These are phyloP conservation scores for Ogataea pini DNA, from an alignment of 805 yeast genomes.

Conservation along the genomic window DNA sequence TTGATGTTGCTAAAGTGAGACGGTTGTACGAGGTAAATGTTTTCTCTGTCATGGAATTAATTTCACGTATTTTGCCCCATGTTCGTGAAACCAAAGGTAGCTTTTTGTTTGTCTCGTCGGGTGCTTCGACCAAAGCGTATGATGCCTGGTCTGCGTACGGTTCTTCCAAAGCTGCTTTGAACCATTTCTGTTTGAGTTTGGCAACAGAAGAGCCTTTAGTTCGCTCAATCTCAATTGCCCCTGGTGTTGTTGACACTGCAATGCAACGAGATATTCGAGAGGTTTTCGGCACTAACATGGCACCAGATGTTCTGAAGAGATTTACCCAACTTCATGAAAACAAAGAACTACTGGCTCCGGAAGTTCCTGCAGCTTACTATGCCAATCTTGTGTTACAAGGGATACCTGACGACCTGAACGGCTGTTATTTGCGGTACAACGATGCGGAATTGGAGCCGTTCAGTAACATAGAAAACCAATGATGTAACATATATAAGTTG, in stretches of 20 bases:
- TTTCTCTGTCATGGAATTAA: slow-evolving; percentile 69
- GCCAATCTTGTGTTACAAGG: slow-evolving; percentile 67
- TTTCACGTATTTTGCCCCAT: slow-evolving; percentile 55
- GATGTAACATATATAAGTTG: not conserved
- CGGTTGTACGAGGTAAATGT: slow-evolving; percentile 71
- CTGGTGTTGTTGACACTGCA: slow-evolving; percentile 90
- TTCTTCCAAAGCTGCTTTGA: slow-evolving; percentile 86
- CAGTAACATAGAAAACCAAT: not conserved
- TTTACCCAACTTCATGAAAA: slow-evolving; percentile 64
- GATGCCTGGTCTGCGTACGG: slow-evolving; percentile 94
- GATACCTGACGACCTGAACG: slow-evolving; percentile 58
- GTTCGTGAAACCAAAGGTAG: slow-evolving; percentile 58
- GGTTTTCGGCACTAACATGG: slow-evolving; percentile 60
- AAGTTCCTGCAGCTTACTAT: slow-evolving; percentile 69
- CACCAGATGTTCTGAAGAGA: slow-evolving; percentile 52
- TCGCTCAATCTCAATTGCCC: slow-evolving; percentile 75
- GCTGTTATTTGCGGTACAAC: slow-evolving; percentile 64
- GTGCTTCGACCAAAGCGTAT: slow-evolving; percentile 68
- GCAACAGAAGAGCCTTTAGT: slow-evolving; percentile 66
- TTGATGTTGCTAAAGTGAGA: slow-evolving; percentile 61
- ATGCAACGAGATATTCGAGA: slow-evolving; percentile 87
- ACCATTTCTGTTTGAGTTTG: slow-evolving; percentile 68
- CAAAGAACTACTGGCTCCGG: slow-evolving; percentile 62
- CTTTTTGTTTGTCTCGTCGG: slow-evolving; percentile 82
- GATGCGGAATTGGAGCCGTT: slow-evolving; percentile 37